Evolutionary conservation across 345 rosid genomes (phyloP).

Genomic region (Rubroshorea leprosula): DNA sequence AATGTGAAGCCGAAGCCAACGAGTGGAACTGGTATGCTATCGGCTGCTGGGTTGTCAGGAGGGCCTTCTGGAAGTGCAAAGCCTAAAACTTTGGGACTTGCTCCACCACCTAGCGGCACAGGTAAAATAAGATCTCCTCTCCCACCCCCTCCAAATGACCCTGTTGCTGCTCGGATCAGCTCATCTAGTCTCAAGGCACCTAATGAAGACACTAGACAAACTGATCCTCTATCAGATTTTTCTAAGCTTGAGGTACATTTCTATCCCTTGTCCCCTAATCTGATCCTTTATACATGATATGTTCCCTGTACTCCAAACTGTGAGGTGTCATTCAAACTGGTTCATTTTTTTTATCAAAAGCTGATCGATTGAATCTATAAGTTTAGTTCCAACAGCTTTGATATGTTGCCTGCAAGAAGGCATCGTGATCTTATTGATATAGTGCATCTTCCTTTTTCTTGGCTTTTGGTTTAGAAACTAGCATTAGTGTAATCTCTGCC

Average conservation of each 20-base stretch:
- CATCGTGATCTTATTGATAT: no score
- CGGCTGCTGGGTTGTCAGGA: slow-evolving; percentile 69
- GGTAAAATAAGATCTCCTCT: slow-evolving; percentile 69
- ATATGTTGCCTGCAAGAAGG: no score
- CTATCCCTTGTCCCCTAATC: not conserved
- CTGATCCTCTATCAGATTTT: slow-evolving; percentile 62
- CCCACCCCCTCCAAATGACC: slow-evolving; percentile 95
- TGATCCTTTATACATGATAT: not conserved
- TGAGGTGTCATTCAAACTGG: not conserved
- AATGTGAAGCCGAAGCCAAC: slow-evolving; percentile 85
- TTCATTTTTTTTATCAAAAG: not conserved
- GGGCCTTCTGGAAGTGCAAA: slow-evolving; percentile 49
- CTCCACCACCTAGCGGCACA: slow-evolving; percentile 70
- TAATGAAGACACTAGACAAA: slow-evolving; percentile 32
- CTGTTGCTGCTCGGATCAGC: slow-evolving; percentile 45
- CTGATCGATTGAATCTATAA: not conserved
- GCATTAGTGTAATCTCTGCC: no score
- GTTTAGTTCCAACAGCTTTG: no score
- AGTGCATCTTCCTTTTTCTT: no score
- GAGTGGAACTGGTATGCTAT: slow-evolving; percentile 94
- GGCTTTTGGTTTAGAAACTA: no score
- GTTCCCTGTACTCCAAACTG: not conserved
- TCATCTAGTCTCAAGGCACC: slow-evolving; percentile 27
- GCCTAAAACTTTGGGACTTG: slow-evolving; percentile 56
- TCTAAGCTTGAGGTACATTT: slow-evolving; percentile 68